Evolutionary conservation across 1,284 basidiomycete genomes (phyloP).

Genomic region (Polyporus tsugae): DNA sequence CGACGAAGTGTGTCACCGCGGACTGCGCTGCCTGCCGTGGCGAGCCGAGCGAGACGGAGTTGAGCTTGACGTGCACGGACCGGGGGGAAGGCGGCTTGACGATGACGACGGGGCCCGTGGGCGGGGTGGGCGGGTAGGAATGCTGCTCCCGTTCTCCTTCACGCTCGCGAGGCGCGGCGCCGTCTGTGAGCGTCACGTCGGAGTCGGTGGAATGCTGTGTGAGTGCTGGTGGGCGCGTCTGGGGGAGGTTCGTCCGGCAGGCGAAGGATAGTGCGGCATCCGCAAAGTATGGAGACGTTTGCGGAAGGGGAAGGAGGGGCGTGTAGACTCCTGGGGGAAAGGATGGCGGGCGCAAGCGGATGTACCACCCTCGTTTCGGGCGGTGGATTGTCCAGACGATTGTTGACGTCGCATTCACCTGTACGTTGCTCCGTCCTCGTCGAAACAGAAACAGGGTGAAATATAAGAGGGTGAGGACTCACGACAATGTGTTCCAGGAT

Average conservation of each 20-base stretch:
- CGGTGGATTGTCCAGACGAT: constrained; percentile 79
- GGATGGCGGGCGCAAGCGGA: constrained; percentile 70
- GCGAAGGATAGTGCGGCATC: constrained; percentile 71
- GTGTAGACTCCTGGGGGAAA: constrained; percentile 74
- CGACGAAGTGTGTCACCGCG: constrained; percentile 60
- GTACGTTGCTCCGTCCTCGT: neutral
- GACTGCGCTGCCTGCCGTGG: constrained; percentile 18
- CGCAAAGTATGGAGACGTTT: constrained; percentile 59
- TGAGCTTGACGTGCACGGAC: constrained; percentile 50
- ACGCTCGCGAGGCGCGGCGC: constrained; percentile 20
- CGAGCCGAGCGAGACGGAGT: constrained; percentile 38
- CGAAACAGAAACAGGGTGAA: neutral
- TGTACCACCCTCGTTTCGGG: constrained; percentile 82
- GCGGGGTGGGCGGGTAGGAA: constrained; percentile 73
- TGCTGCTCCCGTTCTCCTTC: constrained; percentile 43
- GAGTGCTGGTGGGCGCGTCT: constrained; percentile 20
- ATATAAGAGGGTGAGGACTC: constrained; percentile 37
- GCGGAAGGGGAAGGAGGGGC: constrained; percentile 64
- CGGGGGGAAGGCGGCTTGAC: constrained; percentile 55
- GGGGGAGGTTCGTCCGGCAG: constrained; percentile 59
- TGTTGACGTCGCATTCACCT: constrained; percentile 72
- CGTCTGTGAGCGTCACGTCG: constrained; percentile 41
- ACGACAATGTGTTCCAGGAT: constrained; percentile 79
- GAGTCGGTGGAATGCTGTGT: constrained; percentile 43
- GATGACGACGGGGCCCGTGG: constrained; percentile 42